A percentile compares a stretch with the other conserved stretches of the same genome.
These are phyloP conservation scores for Umbelopsis sp. DNA, from an alignment of 371 early-diverging fungal genomes.

Conservation along the genomic window DNA sequence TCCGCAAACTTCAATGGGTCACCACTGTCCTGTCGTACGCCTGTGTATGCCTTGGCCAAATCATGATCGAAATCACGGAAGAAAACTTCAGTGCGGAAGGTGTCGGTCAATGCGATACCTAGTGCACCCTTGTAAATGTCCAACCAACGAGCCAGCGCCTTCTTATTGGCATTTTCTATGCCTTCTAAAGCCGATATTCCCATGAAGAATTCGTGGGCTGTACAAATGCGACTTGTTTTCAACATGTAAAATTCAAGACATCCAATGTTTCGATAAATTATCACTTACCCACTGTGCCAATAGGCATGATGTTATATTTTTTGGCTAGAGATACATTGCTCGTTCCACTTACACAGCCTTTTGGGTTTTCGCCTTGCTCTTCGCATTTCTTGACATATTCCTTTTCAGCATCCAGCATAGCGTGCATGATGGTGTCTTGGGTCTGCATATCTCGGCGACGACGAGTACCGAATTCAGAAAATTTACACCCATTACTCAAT, in stretches of 20 bases:
- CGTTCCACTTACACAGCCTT: slow-evolving; percentile 64
- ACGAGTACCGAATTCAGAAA: slow-evolving; percentile 83
- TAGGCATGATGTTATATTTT: slow-evolving; percentile 59
- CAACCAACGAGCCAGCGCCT: slow-evolving; percentile 66
- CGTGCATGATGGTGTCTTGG: slow-evolving; percentile 66
- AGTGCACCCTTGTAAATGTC: slow-evolving; percentile 60
- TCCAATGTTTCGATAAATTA: not conserved
- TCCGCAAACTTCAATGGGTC: slow-evolving; percentile 62
- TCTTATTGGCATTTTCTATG: slow-evolving; percentile 62
- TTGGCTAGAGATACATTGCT: slow-evolving; percentile 78
- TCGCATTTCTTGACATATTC: slow-evolving; percentile 27
- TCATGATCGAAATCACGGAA: slow-evolving; percentile 59
- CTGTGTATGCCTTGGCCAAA: slow-evolving; percentile 58
- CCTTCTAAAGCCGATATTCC: slow-evolving; percentile 73
- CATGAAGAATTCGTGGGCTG: slow-evolving; percentile 83
- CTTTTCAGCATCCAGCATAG: slow-evolving; percentile 35
- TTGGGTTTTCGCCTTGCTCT: slow-evolving; percentile 17
- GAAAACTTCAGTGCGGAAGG: slow-evolving; percentile 71
- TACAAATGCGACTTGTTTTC: not conserved
- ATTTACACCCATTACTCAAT: slow-evolving; percentile 60
- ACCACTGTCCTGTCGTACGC: slow-evolving; percentile 81
- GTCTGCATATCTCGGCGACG: slow-evolving; percentile 71
- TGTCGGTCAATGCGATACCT: slow-evolving; percentile 76
- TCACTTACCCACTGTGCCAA: slow-evolving; percentile 72
- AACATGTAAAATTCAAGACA: not conserved